Evolutionary conservation across 352 stramenopile species (phyloP).

Genomic region (Pythium oligandrum): DNA sequence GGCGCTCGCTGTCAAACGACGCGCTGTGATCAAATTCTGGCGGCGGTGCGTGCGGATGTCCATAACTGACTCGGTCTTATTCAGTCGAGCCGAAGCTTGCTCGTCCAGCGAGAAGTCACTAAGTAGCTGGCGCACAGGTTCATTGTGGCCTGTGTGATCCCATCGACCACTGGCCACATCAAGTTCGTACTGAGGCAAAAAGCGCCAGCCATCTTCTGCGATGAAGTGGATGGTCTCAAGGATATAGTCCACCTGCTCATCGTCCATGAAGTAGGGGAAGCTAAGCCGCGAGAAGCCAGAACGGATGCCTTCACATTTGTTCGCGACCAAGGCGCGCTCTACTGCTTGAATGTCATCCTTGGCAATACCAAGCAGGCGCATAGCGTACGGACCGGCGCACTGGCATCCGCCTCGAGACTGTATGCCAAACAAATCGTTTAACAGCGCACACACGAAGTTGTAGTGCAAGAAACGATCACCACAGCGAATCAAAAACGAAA

Average conservation of each 20-base stretch:
- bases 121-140: too few relatives aligned
- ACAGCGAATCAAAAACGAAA: constrained; percentile 87
- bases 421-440: constrained; percentile 96
- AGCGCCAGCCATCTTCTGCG: constrained; percentile 72
- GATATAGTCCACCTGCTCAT: constrained; percentile 86
- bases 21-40: constrained; percentile 36
- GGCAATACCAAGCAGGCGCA: constrained; percentile 81
- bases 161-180: constrained; percentile 91
- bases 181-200: constrained; percentile 90
- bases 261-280: constrained; percentile 59
- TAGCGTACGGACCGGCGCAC: constrained; percentile 86
- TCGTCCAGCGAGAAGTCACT: constrained; percentile 1
- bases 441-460: constrained; percentile 93
- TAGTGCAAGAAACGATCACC: constrained; percentile 89
- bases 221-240: constrained; percentile 86
- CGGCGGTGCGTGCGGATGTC: constrained; percentile 19
- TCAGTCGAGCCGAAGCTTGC: constrained; percentile 63
- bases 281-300: constrained; percentile 90
- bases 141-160: constrained; percentile 31
- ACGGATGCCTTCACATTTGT: constrained; percentile 76
- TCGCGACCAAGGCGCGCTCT: constrained; percentile 72
- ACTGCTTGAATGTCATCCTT: constrained; percentile 44
- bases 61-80: constrained; percentile 32
- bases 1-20: constrained; percentile 17
- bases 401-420: constrained; percentile 39